Base-by-base conservation (phyloP, 176 grass and related monocot genomes). In the Lolium perenne region DNA sequence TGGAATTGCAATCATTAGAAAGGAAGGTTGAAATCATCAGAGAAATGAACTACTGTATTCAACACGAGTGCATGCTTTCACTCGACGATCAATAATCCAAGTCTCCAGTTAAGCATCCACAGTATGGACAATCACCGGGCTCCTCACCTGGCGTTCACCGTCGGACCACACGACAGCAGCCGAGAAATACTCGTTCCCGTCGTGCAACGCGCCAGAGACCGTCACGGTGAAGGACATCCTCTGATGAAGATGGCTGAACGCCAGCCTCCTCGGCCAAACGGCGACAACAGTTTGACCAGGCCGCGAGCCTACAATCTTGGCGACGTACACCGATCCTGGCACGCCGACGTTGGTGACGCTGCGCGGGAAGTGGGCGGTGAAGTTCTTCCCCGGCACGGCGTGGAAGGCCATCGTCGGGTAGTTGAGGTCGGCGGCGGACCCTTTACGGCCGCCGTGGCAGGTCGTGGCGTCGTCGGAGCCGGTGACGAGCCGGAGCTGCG, bases 331-430 rank as follows among this genome's bases (percentile, higher is more conserved):
- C 10, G 83, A 80, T 3, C 21, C 38, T 0, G 73, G 15, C 3
- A 23, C 20, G 0, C 88, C 88, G 43, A 91, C 88, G 83, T 91
- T 93, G 83, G 88, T 93, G 78, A 91, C 88, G 0, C 78, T 71
- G 21, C 92, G 86, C 1, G 74, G 79, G 73, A 93, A 93, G 1
- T 4, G 11, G 10, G 48, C 22, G 18, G 6, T 50, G 66, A 93
- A 88, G 29, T 41, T 41, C 59, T 60, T 69, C 4, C 64, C 20
- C 0, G 65, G 10, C 0, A 1, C 6, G 4, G 76, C 81, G 14
- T 8, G 63, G 3, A 77, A 49, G 4, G 78, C 70, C 88, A 93
- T 93, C 11, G 91, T 90, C 14, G 91, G 91, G 47, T 93, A 87
- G 81, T 90, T 93, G 35, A 90, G 88, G 64, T 84, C 84, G 18